Base-by-base conservation (phyloP, 306 rosid species). In the Vigna mungo region DNA sequence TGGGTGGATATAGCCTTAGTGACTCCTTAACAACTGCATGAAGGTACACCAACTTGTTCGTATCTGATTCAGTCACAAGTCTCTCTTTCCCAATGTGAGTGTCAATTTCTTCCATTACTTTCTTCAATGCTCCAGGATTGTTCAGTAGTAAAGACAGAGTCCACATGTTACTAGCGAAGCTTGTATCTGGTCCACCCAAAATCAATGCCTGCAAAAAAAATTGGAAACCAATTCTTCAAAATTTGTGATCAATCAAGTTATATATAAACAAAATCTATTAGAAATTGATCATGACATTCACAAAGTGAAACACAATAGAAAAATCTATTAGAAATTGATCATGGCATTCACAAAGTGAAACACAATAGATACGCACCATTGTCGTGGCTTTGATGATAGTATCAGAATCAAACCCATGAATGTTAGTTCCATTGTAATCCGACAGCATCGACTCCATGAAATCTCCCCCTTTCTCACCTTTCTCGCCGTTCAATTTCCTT, bases 371-470 rank as follows among this genome's bases (percentile, higher is more conserved):
- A 41, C 59, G 14, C 55, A 77, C 81, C 81, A 78, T 1, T 46
- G 61, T 1, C 4, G 69, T 78, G 25, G 70, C 76, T 78, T 78
- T 78, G 52, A 30, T 78, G 69, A 78, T 0, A 14, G 81, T 68
- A 56, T 78, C 69, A 0, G 61, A 11, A 58, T 68, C 76, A 78
- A 68, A 68, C 4, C 76, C 81, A 78, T 78, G 70, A 78, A 78
- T 46, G 0, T 53, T 44, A 3, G 51, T 68, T 68, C 76, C 76
- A 68, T 46, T 62, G 30, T 68, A 44, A 32, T 25, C 0, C 21
- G 76, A 78, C 16, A 78, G 62, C 81, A 78, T 78, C 8, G 56
- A 60, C 46, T 78, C 76, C 12, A 78, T 78, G 18, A 78, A 68
- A n/a, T 78, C 81, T 9, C n/a, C 60, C 37, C 39, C 73, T 0